Conservation (phyloP, 306 rosid genomes). For the Trifolium dubium region DNA sequence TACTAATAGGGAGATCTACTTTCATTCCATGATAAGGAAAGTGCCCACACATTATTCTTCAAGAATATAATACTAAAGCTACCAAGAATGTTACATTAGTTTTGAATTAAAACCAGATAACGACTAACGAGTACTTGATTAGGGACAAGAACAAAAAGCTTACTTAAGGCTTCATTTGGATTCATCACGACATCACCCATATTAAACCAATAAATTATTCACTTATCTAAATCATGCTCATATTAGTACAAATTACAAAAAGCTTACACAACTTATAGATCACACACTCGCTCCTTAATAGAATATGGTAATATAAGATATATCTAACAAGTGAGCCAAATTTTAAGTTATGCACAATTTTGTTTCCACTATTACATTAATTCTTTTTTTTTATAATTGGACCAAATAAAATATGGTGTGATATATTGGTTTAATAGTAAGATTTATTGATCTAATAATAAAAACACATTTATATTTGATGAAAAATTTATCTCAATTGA, state of each 20-base stretch:
- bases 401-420: too few species aligned
- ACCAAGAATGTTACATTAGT: neutral
- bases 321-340: too few species aligned
- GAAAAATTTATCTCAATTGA: too few species aligned
- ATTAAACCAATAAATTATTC: neutral
- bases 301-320: neutral
- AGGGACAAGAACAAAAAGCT: conserved; percentile 36
- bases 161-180: conserved; percentile 40
- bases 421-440: too few species aligned
- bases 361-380: too few species aligned
- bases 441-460: too few species aligned
- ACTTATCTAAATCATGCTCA: neutral
- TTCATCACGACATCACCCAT: conserved; percentile 41
- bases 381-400: too few species aligned
- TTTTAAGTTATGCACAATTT: too few species aligned
- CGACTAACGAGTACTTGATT: conserved; percentile 6
- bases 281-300: conserved; percentile 5
- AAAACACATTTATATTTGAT: too few species aligned
- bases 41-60: conserved; percentile 7
- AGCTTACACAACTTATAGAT: neutral
- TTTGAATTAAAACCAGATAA: conserved; percentile 15
- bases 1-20: conserved; percentile 24
- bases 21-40: conserved; percentile 60
- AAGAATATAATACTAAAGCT: conserved; percentile 5
- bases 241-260: conserved; percentile 16